Evolutionary conservation across 371 early-diverging fungal species (phyloP), one percentile per base, ranked within the genome.

Genomic region (Mucor plumbeus): DNA sequence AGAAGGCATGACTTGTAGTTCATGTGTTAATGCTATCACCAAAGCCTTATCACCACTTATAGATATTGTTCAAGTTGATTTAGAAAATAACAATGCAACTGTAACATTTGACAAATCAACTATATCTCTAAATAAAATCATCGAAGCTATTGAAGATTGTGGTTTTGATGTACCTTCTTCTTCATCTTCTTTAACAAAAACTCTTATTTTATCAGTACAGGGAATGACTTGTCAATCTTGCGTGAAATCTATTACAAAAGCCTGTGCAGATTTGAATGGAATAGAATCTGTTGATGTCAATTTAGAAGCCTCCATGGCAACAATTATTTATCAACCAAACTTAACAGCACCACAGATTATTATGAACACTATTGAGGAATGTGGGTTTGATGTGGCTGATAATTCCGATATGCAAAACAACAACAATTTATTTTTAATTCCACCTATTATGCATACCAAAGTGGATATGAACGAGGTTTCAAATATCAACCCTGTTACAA

Each of bases 141-240:
- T 74, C 33, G 70, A 79, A 15, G 69, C 66, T 5, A 77, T 83
- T 36, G 90, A 75, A 62, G 69, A 75, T 15, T 72, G 75, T 39
- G 75, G 74, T 31, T 74, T 74, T 38, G 68, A 70, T 35, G 68
- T 73, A 14, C 72, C 65, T n/a, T 19, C 17, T 8, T 19, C 19
- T 8, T 1, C 48, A 19, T 5, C 38, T 36, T 5, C 17, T 10
- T 8, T 19, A 6, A 50, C 50, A 19, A 19, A 50, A 19, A 59
- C 44, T 14, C 55, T 81, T 35, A 58, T 59, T 13, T 68, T 85
- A 26, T 72, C 75, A 47, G 85, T 93, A 17, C 53, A 76, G 34
- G 94, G 94, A 34, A 94, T 94, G 94, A 94, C 92, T 10, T 93
- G 94, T 80, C 77, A 84, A 64, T 90, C 92, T 10, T 93, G 94